A percentile compares a stretch with the other conserved stretches of the same genome.
Evolutionary conservation across 1,284 basidiomycete species (phyloP).

Genomic region (Cryptococcus neoformans): DNA sequence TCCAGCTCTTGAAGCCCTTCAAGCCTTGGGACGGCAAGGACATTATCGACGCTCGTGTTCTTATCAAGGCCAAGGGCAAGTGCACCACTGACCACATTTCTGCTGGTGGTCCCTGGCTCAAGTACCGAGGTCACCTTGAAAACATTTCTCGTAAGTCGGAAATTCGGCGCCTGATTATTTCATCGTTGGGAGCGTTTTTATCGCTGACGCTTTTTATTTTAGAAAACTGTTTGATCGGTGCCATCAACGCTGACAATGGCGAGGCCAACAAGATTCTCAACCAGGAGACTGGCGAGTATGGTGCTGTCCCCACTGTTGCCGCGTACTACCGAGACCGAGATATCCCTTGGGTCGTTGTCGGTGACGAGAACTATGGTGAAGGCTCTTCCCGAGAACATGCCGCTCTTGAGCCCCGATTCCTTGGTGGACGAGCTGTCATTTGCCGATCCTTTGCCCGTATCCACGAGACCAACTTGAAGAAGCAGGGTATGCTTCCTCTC

Average conservation of each 20-base stretch:
- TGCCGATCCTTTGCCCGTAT: slow-evolving; percentile 94
- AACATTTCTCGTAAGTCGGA: slow-evolving; percentile 81
- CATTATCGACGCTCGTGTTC: slow-evolving; percentile 79
- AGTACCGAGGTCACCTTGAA: slow-evolving; percentile 97
- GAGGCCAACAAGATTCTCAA: slow-evolving; percentile 97
- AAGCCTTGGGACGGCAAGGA: slow-evolving; percentile 90
- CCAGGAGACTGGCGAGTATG: slow-evolving; percentile 83
- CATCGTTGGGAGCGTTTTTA: slow-evolving; percentile 62
- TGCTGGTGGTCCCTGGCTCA: slow-evolving; percentile 93
- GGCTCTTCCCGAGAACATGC: slow-evolving; percentile 93
- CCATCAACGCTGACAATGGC: slow-evolving; percentile 91
- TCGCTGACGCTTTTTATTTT: slow-evolving; percentile 43
- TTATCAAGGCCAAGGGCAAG: slow-evolving; percentile 99
- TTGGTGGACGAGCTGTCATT: slow-evolving; percentile 94
- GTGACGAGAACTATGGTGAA: slow-evolving; percentile 96
- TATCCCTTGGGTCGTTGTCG: slow-evolving; percentile 92
- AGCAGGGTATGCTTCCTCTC: slow-evolving; percentile 71
- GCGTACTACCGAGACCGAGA: slow-evolving; percentile 84
- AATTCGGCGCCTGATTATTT: not conserved
- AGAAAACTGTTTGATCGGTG: slow-evolving; percentile 97
- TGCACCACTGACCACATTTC: slow-evolving; percentile 68
- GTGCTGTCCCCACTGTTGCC: slow-evolving; percentile 77
- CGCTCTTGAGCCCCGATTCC: slow-evolving; percentile 94
- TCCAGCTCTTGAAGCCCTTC: slow-evolving; percentile 93
- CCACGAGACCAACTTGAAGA: slow-evolving; percentile 96